These are phyloP conservation scores for Ceratocystiopsis minuta DNA, from an alignment of 2,329 filamentous ascomycete genomes.

Conservation along the genomic window DNA sequence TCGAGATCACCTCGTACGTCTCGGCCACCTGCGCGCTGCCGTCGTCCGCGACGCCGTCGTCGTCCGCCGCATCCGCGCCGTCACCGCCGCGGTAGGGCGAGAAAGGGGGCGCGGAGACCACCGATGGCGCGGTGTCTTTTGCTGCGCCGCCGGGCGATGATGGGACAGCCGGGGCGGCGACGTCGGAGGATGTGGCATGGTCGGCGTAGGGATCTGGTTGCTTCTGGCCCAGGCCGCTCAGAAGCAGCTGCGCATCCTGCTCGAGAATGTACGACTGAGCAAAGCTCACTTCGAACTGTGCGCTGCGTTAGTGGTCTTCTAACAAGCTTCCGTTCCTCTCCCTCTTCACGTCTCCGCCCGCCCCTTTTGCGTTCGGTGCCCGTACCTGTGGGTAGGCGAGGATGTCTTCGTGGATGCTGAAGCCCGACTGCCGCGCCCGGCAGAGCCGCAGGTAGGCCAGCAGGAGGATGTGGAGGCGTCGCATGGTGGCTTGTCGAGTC, in stretches of 20 bases:
- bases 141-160: too few species aligned
- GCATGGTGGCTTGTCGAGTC: slow-evolving; percentile 24
- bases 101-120: too few species aligned
- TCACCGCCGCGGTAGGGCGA: too few species aligned
- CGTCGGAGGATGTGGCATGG: too few species aligned
- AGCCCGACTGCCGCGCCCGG: slow-evolving; percentile 34
- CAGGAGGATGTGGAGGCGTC: slow-evolving; percentile 27
- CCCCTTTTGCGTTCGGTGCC: too few species aligned
- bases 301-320: not conserved
- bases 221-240: slow-evolving; percentile 22
- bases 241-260: slow-evolving; percentile 43
- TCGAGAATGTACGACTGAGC: slow-evolving; percentile 55
- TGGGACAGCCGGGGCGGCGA: too few species aligned
- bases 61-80: slow-evolving; percentile 3
- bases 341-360: too few species aligned
- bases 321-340: not conserved
- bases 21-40: slow-evolving; percentile 19
- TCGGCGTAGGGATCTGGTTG: slow-evolving; percentile 16
- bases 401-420: slow-evolving; percentile 79
- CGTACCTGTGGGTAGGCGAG: slow-evolving; percentile 70
- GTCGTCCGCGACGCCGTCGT: slow-evolving; percentile 15
- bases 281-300: slow-evolving; percentile 64
- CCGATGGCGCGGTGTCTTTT: too few species aligned
- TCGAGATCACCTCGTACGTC: slow-evolving; percentile 57
- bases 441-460: slow-evolving; percentile 27